Percentiles rank a stretch among this genome's conserved stretches.
These are phyloP conservation scores for Mrakia hoshinonis DNA, from an alignment of 768 basidiomycete genomes.

Conservation along the genomic window DNA sequence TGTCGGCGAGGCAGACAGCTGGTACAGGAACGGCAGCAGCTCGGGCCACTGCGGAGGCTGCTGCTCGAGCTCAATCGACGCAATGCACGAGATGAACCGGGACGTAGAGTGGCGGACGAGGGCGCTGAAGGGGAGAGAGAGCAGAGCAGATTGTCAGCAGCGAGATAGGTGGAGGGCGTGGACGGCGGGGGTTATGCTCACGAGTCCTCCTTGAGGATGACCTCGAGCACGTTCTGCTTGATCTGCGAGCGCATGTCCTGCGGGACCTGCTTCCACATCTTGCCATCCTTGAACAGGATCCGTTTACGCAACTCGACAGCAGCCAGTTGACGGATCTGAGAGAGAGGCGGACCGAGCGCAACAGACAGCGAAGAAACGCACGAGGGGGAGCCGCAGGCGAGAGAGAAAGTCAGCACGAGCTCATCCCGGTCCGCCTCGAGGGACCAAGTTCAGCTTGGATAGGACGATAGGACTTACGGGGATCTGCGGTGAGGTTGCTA, in stretches of 20 bases:
- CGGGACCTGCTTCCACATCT: conserved; percentile 67
- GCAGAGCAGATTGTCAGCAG: conserved; percentile 6
- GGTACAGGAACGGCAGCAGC: conserved; percentile 77
- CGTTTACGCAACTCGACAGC: conserved; percentile 96
- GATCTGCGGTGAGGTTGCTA: conserved; percentile 72
- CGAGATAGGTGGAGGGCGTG: not conserved
- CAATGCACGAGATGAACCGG: conserved; percentile 86
- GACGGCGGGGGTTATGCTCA: conserved; percentile 42
- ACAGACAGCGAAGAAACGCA: not conserved
- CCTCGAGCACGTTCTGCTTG: conserved; percentile 69
- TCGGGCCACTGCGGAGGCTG: conserved; percentile 59
- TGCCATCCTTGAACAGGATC: conserved; percentile 65
- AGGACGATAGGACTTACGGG: conserved; percentile 52
- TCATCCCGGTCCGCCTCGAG: not conserved
- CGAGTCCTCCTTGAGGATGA: conserved; percentile 70
- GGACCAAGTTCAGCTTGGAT: not conserved
- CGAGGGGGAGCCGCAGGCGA: not conserved
- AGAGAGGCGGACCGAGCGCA: not conserved
- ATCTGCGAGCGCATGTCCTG: conserved; percentile 67
- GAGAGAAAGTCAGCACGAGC: not conserved
- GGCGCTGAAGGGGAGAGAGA: conserved; percentile 47
- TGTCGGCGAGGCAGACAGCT: conserved; percentile 59
- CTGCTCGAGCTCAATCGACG: conserved; percentile 62
- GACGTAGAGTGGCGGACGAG: conserved; percentile 88
- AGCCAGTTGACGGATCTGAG: conserved; percentile 87